Evolutionary conservation across 306 rosid genomes (phyloP), one percentile per base, ranked within the genome.

Genomic region (Canavalia ensiformis): DNA sequence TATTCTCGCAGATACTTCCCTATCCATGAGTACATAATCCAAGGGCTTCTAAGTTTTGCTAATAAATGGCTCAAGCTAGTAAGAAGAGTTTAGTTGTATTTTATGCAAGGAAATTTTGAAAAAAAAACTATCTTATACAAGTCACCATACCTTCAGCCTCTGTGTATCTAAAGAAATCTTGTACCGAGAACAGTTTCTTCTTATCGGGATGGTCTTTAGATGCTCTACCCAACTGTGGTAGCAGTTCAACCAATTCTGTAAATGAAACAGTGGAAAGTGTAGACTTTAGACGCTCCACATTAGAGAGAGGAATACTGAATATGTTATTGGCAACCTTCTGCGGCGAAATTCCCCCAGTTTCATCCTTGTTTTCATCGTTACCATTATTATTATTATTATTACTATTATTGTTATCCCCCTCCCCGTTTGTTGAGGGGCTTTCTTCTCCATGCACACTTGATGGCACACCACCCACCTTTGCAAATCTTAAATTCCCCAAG

Each of bases 101-200:
- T 33, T 29, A 71, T 51, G 75, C 62, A 84, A 79, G 82, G 67
- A 85, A 80, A 45, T 44, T 28, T 35, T 18, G 25, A 18, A 18
- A 18, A 18, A 18, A 18, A 18, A 18, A 18, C 35, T 65, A 57
- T 10, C 76, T 67, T 30, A 59, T 80, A 60, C 55, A 51, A 76
- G 63, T 78, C 66, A 62, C 9, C 88, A 62, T 87, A 96, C 99
- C 99, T 96, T 96, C 99, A n/a, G 98, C 77, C 81, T 94, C 98
- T 31, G 99, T 89, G 91, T 96, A 96, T 89, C 97, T 90, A 86
- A 96, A 96, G 88, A 96, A 96, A 90, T 94, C 99, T 78, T 96
- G 97, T 62, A 96, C 99, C 7, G 97, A 96, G 81, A 92, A 68
- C 25, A 96, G 84, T 84, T 90, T 94, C 92, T 96, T 96, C 90